phyloP scores from a whole-genome alignment of 1,284 basidiomycete species.

The Kwoniella shivajii region DNA sequence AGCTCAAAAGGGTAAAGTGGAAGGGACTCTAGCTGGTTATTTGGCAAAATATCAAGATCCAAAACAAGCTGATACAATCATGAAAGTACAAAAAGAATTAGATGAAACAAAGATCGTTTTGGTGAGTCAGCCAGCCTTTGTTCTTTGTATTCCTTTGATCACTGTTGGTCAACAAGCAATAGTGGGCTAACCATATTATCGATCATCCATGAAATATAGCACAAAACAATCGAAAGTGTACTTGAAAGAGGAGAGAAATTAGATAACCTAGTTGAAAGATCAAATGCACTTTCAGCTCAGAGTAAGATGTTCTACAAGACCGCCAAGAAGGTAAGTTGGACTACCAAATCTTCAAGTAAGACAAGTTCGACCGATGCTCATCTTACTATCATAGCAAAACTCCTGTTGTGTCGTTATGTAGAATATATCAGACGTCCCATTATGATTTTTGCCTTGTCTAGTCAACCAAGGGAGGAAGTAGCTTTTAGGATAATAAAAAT shows the following conservation, averaged over 20 bases:
- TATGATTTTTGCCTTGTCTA: no score
- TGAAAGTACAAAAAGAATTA: conserved; percentile 96
- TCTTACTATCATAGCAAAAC: conserved; percentile 68
- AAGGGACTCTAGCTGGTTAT: conserved; percentile 70
- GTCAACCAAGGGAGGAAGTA: no score
- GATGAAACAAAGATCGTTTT: conserved; percentile 99
- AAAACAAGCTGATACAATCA: conserved; percentile 95
- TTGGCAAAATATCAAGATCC: conserved; percentile 97
- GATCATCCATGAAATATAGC: conserved; percentile 61
- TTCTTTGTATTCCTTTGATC: background rate
- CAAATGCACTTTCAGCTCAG: conserved; percentile 84
- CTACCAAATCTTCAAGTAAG: no score
- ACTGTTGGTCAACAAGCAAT: no score
- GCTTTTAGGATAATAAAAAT: no score
- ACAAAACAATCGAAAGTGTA: conserved; percentile 99
- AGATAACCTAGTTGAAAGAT: conserved; percentile 94
- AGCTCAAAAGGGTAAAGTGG: conserved; percentile 55
- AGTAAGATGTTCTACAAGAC: conserved; percentile 96
- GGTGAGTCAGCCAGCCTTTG: conserved; percentile 58
- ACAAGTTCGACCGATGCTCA: background rate
- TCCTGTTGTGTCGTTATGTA: conserved; percentile 64
- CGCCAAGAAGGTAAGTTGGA: conserved; percentile 73
- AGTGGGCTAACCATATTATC: no score
- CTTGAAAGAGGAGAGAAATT: conserved; percentile 95
- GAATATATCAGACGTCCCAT: no score